Conservation (phyloP, 495 filamentous ascomycete species). For the Penicillium herquei region DNA sequence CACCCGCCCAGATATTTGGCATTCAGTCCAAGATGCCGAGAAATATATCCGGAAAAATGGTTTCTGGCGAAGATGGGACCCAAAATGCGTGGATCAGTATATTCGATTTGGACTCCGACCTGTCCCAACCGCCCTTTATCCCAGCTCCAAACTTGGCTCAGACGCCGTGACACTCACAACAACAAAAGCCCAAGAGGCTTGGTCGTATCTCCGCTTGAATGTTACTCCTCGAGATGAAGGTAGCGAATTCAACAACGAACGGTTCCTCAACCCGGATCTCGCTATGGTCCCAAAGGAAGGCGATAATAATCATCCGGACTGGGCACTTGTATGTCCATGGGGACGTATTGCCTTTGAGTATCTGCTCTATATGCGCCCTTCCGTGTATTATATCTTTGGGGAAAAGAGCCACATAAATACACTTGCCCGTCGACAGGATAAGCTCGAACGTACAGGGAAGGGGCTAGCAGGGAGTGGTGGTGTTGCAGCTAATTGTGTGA, state of each 20-base stretch:
- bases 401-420: neutral
- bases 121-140: neutral
- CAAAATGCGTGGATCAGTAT: neutral
- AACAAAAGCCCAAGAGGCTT: neutral
- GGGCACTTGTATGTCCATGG: conserved; percentile 1
- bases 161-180: neutral
- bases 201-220: neutral
- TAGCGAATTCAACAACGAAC: neutral
- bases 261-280: neutral
- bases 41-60: neutral
- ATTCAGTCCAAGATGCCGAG: neutral
- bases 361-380: neutral
- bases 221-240: neutral
- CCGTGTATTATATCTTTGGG: neutral
- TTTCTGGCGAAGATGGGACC: neutral
- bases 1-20: neutral
- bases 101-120: neutral
- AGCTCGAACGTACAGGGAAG: neutral
- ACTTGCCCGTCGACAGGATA: neutral
- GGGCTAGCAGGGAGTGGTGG: neutral
- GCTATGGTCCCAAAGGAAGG: neutral
- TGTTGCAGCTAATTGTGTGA: neutral
- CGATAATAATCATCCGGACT: neutral
- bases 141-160: neutral
- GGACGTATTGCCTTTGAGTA: neutral